Evolutionary conservation across 73 alveolate species (phyloP), one percentile per base, ranked within the genome.

Genomic region (Urostyla sp.): DNA sequence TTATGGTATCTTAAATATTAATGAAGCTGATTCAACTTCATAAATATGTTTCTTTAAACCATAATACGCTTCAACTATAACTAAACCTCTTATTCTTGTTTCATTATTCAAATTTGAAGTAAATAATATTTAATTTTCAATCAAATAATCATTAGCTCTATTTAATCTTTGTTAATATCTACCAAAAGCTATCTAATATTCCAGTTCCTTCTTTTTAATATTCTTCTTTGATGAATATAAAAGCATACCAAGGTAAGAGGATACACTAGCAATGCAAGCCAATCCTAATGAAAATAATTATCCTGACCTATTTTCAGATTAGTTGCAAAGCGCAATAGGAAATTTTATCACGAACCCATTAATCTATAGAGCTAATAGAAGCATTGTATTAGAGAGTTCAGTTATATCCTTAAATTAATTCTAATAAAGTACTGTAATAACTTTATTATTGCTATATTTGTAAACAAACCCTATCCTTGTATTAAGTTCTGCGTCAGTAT

Each of bases 21-120:
- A 35, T 1, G 28, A 18, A 3, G 56, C 84, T 4, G 84, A 67
- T 23, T 69, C 84, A 13, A 69, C 50, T 20, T 69, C n/a, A 50
- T 69, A 69, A 30, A 69, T 50, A 34, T 69, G 84, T 20, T 43
- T 72, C 5, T 49, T 53, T 3, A 69, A 27, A 13, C 84, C 84
- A 32, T 40, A 43, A 30, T 69, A 69, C 18, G 72, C 84, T 50
- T 69, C 84, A 28, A 69, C 32, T 0, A 69, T 48, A 28, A 69
- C 27, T 18, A 69, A 37, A 5, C 84, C 84, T 7, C 72, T 45
- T 3, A 32, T 69, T 45, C 61, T 24, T 27, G 32, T 26, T 72
- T 69, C 84, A 28, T 20, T 48, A 37, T 69, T 69, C n/a, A 37
- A 69, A 15, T 55, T 40, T 5, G 55, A 40, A 24, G 45, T 3